These are phyloP conservation scores for Angophora floribunda DNA, from an alignment of 345 rosid genomes.

Conservation along the genomic window DNA sequence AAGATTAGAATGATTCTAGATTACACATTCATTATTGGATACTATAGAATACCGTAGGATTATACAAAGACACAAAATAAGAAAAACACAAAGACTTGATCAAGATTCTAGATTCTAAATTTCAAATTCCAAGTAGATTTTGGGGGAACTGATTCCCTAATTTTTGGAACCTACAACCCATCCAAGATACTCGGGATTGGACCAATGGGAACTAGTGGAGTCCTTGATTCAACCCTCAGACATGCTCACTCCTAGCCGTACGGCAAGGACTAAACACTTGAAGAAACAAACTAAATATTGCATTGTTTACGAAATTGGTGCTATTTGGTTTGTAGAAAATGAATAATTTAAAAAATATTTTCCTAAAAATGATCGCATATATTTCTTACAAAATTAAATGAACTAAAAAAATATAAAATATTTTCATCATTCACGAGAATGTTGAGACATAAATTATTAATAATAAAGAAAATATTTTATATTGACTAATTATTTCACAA, in stretches of 20 bases:
- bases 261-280: neutral
- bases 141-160: fast-evolving
- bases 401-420: neutral
- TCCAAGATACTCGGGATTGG: too few species aligned
- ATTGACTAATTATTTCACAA: too few species aligned
- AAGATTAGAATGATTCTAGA: neutral
- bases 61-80: fast-evolving
- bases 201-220: neutral
- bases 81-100: neutral
- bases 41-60: fast-evolving
- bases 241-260: neutral
- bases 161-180: too few species aligned
- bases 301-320: neutral
- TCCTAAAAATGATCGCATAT: neutral
- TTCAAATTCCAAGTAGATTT: neutral
- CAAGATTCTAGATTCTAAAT: neutral
- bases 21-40: neutral
- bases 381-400: neutral
- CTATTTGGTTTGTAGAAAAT: neutral
- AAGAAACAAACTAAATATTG: neutral
- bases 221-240: fast-evolving
- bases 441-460: too few species aligned
- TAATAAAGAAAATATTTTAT: too few species aligned
- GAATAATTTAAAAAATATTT: too few species aligned
- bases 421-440: too few species aligned